phyloP scores from a whole-genome alignment of 2,329 filamentous ascomycete species.

The Fusarium fujikuroi region DNA sequence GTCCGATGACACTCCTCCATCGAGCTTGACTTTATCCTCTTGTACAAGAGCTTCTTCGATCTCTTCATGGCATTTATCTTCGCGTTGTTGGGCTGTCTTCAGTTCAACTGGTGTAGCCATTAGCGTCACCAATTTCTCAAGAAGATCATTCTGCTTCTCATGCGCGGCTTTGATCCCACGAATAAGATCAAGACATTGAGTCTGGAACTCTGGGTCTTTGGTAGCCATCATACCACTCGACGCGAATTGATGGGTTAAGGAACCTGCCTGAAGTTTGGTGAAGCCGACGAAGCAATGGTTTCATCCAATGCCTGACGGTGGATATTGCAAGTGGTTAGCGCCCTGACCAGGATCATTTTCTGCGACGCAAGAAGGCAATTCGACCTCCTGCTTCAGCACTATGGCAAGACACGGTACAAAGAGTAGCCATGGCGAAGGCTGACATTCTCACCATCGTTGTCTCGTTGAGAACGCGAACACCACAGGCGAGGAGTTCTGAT shows the following conservation, averaged over 20 bases:
- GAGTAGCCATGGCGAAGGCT: not conserved
- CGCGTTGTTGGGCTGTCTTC: not conserved
- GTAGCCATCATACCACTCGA: no score
- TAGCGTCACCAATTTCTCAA: not conserved
- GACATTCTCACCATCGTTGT: not conserved
- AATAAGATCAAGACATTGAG: not conserved
- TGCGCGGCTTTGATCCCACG: not conserved
- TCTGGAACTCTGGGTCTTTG: not conserved
- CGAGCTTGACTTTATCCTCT: fast-evolving
- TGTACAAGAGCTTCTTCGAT: no score
- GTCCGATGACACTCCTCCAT: not conserved
- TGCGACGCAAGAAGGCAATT: not conserved
- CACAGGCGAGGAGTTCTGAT: no score
- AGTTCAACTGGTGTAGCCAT: not conserved
- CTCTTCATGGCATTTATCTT: not conserved
- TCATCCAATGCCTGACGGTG: not conserved
- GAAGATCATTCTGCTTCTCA: conserved; percentile 3
- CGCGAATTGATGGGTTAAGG: no score
- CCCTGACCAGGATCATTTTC: not conserved
- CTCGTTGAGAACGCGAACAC: not conserved
- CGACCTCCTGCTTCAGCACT: not conserved
- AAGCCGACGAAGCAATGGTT: not conserved
- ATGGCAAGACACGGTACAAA: not conserved
- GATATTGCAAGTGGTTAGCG: not conserved
- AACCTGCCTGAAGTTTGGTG: no score